Percentiles rank a stretch among this genome's conserved stretches.
phyloP scores from a whole-genome alignment of 352 stramenopile species.

The Pythium vanterpoolii region DNA sequence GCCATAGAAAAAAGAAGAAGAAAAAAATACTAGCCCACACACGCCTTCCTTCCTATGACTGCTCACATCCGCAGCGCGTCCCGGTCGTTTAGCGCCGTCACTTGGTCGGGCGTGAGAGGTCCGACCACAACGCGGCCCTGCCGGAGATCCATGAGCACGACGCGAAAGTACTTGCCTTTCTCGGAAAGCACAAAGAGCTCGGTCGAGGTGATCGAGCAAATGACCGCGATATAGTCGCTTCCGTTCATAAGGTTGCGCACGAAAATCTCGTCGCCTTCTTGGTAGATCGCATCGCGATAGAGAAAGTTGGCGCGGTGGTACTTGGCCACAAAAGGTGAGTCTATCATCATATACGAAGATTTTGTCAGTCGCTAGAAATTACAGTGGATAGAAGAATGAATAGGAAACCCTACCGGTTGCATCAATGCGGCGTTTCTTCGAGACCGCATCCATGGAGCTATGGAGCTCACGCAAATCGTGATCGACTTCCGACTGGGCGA shows the following conservation, averaged over 20 bases:
- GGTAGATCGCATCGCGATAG: constrained; percentile 72
- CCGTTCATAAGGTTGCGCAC: constrained; percentile 58
- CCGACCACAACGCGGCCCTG: constrained; percentile 58
- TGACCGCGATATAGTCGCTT: constrained; percentile 63
- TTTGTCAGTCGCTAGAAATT: neutral
- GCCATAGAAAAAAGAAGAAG: constrained; percentile 3
- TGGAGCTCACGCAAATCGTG: constrained; percentile 63
- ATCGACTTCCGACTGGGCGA: constrained; percentile 71
- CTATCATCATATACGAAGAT: constrained; percentile 15
- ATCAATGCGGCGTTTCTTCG: constrained; percentile 73
- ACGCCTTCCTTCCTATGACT: neutral
- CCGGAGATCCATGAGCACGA: constrained; percentile 75
- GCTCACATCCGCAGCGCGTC: constrained; percentile 17
- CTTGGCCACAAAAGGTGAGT: constrained; percentile 42
- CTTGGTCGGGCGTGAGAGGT: constrained; percentile 48
- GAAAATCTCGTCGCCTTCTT: constrained; percentile 77
- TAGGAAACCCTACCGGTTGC: constrained; percentile 15
- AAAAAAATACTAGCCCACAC: constrained; percentile 1
- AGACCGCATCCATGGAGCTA: constrained; percentile 22
- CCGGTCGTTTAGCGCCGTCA: constrained; percentile 43
- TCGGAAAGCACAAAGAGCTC: constrained; percentile 80
- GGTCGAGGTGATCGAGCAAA: constrained; percentile 62
- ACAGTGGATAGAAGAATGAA: neutral
- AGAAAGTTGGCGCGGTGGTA: constrained; percentile 76
- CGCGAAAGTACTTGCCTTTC: constrained; percentile 72